phyloP scores from a whole-genome alignment of 2,329 filamentous ascomycete species.

The Fonsecaea monophora region DNA sequence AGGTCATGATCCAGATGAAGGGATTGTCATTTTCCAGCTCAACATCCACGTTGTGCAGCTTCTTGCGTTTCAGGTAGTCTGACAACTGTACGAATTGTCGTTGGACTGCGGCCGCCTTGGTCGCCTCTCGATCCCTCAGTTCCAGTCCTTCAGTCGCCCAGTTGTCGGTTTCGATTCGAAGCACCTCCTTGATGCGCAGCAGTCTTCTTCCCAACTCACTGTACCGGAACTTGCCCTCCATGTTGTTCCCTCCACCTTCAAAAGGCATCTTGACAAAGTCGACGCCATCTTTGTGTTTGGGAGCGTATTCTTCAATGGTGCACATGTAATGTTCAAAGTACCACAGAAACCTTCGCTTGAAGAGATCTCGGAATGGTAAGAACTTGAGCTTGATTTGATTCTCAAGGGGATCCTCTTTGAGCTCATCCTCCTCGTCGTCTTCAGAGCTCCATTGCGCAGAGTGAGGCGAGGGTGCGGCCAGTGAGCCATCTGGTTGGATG shows the following conservation, averaged over 20 bases:
- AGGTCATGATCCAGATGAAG: constrained; percentile 86
- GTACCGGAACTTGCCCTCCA: constrained; percentile 89
- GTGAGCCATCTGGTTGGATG: constrained; percentile 62
- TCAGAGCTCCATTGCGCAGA: constrained; percentile 36
- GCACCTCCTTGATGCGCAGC: constrained; percentile 68
- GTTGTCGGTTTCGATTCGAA: constrained; percentile 72
- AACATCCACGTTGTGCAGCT: constrained; percentile 75
- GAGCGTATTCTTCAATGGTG: constrained; percentile 68
- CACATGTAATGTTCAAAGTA: constrained; percentile 88
- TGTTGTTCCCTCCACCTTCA: constrained; percentile 75
- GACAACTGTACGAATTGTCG: constrained; percentile 85
- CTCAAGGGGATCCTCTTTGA: constrained; percentile 56
- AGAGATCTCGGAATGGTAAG: constrained; percentile 87
- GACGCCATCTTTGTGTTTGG: constrained; percentile 68
- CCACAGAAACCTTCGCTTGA: constrained; percentile 93
- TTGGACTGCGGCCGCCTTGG: constrained; percentile 80
- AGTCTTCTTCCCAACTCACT: constrained; percentile 73
- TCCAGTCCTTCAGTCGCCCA: constrained; percentile 75
- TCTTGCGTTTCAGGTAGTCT: constrained; percentile 73
- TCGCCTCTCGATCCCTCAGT: constrained; percentile 69
- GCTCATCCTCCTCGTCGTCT: constrained; percentile 46
- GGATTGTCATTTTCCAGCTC: constrained; percentile 81
- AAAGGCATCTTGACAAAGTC: constrained; percentile 86
- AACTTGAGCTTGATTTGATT: constrained; percentile 65
- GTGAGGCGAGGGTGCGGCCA: constrained; percentile 41